Conservation (phyloP, 2,329 filamentous ascomycete genomes). For the Aspergillus floridensis region DNA sequence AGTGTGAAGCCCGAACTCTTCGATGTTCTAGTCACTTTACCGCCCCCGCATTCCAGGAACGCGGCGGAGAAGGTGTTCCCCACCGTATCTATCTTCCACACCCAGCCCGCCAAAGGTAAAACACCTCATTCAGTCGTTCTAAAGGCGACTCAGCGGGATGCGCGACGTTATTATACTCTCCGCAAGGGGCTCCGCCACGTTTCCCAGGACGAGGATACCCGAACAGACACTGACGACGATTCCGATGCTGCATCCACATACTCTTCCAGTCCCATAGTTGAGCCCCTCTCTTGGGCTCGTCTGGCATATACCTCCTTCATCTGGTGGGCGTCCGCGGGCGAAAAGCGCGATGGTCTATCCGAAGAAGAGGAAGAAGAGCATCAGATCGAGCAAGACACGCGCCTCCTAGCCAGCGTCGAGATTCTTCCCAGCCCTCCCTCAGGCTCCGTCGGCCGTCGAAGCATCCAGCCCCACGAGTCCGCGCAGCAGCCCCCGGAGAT, state of each 20-base stretch:
- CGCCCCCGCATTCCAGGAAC: constrained; percentile 58
- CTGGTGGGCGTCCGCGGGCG: constrained; percentile 67
- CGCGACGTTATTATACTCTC: constrained; percentile 73
- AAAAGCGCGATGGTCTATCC: constrained; percentile 53
- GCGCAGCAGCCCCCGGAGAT: constrained; percentile 44
- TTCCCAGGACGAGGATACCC: constrained; percentile 20
- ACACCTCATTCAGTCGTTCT: constrained; percentile 43
- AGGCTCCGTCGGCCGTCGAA: constrained; percentile 26
- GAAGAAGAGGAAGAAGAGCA: constrained; percentile 55
- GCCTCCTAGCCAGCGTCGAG: constrained; percentile 39
- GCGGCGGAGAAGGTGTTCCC: constrained; percentile 69
- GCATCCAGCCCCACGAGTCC: constrained; percentile 26
- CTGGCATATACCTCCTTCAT: constrained; percentile 63
- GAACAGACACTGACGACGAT: constrained; percentile 32
- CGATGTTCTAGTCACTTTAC: constrained; percentile 84
- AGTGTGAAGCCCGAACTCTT: constrained; percentile 82
- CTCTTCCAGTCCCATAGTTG: constrained; percentile 48
- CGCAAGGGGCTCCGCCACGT: constrained; percentile 56
- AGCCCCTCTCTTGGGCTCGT: constrained; percentile 58
- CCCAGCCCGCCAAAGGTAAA: constrained; percentile 54
- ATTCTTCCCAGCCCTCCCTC: constrained; percentile 29
- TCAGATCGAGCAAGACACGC: constrained; percentile 44
- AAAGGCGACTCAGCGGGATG: constrained; percentile 86
- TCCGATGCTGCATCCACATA: constrained; percentile 42
- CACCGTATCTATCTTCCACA: constrained; percentile 61